Percentiles rank a stretch among this genome's conserved stretches.
Evolutionary conservation across 2,329 filamentous ascomycete genomes (phyloP).

Genomic region (Colletotrichum coccodes): DNA sequence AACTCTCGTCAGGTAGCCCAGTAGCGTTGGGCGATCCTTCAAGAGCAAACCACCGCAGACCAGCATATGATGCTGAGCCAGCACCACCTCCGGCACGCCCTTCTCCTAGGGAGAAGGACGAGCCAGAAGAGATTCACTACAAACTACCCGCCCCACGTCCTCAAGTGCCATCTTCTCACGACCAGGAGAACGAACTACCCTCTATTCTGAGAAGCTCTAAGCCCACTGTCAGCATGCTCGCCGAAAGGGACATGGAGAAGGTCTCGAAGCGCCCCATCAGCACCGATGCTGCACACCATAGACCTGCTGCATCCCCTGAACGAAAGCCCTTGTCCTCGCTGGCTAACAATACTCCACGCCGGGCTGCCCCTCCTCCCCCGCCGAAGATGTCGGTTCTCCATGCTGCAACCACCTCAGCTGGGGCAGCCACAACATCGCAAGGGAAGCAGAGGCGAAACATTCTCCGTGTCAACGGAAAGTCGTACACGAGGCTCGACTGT

Average conservation of each 20-base stretch:
- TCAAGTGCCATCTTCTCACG: constrained; percentile 70
- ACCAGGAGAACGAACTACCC: constrained; percentile 87
- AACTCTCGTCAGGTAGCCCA: constrained; percentile 69
- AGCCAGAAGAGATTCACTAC: constrained; percentile 57
- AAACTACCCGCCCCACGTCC: constrained; percentile 65
- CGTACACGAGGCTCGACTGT: constrained; percentile 88
- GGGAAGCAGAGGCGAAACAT: constrained; percentile 81
- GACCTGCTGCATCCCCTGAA: constrained; percentile 60
- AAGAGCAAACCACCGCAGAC: constrained; percentile 53
- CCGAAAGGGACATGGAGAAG: constrained; percentile 66
- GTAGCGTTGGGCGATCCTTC: constrained; percentile 58
- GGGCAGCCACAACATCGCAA: constrained; percentile 80
- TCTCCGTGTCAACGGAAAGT: constrained; percentile 88
- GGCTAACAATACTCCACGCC: constrained; percentile 77
- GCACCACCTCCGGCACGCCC: constrained; percentile 44
- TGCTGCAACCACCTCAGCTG: constrained; percentile 84
- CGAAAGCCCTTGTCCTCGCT: constrained; percentile 65
- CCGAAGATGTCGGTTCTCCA: constrained; percentile 98
- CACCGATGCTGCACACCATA: constrained; percentile 50
- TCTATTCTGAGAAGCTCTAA: constrained; percentile 74
- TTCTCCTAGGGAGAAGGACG: constrained; percentile 46
- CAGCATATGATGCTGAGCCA: constrained; percentile 49
- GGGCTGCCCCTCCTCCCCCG: constrained; percentile 82
- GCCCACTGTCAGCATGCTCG: constrained; percentile 60
- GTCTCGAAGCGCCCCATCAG: constrained; percentile 61